Evolutionary conservation across 371 early-diverging fungal species (phyloP).

Genomic region (Phascolomyces articulosus): DNA sequence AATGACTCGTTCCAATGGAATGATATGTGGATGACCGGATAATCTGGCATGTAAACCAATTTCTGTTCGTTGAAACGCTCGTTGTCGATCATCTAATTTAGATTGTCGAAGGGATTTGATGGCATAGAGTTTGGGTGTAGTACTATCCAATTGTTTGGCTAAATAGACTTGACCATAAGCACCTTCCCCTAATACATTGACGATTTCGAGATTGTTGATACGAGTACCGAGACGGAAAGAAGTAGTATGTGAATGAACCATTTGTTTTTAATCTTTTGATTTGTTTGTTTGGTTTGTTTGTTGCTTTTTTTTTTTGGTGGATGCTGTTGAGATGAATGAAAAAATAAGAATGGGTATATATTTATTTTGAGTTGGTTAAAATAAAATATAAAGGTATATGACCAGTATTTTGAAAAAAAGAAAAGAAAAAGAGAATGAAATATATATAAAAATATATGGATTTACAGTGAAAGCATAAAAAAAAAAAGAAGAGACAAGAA

Average conservation of each 20-base stretch:
- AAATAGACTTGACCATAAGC: slow-evolving; percentile 75
- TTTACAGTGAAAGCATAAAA: slow-evolving; percentile 1
- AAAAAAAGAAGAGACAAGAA: slow-evolving; percentile 5
- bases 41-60: slow-evolving; percentile 71
- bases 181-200: slow-evolving; percentile 66
- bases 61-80: slow-evolving; percentile 72
- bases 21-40: slow-evolving; percentile 73
- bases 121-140: slow-evolving; percentile 36
- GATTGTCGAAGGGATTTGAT: slow-evolving; percentile 72
- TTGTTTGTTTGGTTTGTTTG: neutral
- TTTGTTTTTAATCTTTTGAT: neutral
- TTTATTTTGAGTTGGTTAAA: neutral
- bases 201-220: slow-evolving; percentile 37
- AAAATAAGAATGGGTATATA: no score
- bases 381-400: slow-evolving; percentile 1
- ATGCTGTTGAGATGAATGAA: neutral
- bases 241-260: slow-evolving; percentile 18
- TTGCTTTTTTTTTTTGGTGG: no score
- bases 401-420: no score
- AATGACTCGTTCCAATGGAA: slow-evolving; percentile 73
- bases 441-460: neutral
- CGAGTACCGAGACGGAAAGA: slow-evolving; percentile 25
- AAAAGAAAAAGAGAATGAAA: neutral
- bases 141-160: slow-evolving; percentile 18
- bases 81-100: slow-evolving; percentile 59